Percentiles rank a stretch among this genome's conserved stretches.
Evolutionary conservation across 2,329 filamentous ascomycete genomes (phyloP).

Genomic region (Aureobasidium leucospermi): DNA sequence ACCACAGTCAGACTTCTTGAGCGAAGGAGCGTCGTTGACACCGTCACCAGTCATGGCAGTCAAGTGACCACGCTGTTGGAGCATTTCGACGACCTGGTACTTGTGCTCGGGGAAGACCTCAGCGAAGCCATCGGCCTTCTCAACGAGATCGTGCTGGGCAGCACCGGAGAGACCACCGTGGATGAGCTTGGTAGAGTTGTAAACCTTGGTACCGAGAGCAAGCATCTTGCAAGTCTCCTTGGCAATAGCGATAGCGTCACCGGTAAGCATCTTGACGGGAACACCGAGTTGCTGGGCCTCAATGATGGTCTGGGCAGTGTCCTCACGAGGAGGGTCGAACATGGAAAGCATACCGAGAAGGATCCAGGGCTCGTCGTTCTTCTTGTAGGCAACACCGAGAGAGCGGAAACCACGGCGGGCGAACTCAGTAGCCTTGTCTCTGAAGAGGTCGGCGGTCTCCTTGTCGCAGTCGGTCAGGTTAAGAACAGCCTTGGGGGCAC

Average conservation of each 20-base stretch:
- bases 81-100: constrained; percentile 69
- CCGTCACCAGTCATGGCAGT: constrained; percentile 72
- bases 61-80: constrained; percentile 65
- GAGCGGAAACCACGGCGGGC: constrained; percentile 74
- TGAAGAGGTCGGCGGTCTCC: constrained; percentile 59
- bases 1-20: constrained; percentile 69
- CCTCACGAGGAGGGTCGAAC: constrained; percentile 73
- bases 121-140: constrained; percentile 66
- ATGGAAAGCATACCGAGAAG: constrained; percentile 71
- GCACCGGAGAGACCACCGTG: constrained; percentile 67
- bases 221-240: constrained; percentile 81
- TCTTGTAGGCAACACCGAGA: constrained; percentile 70
- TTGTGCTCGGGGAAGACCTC: constrained; percentile 72
- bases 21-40: constrained; percentile 66
- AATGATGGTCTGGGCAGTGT: constrained; percentile 70
- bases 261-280: constrained; percentile 74
- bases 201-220: constrained; percentile 70
- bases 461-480: constrained; percentile 60
- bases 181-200: constrained; percentile 71
- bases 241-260: constrained; percentile 71
- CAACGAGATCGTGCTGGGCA: constrained; percentile 68
- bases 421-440: constrained; percentile 66
- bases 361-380: constrained; percentile 67
- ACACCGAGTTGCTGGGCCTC: constrained; percentile 71
- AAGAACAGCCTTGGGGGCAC: constrained; percentile 68